Evolutionary conservation across 306 rosid species (phyloP).

Genomic region (Benincasa hispida): DNA sequence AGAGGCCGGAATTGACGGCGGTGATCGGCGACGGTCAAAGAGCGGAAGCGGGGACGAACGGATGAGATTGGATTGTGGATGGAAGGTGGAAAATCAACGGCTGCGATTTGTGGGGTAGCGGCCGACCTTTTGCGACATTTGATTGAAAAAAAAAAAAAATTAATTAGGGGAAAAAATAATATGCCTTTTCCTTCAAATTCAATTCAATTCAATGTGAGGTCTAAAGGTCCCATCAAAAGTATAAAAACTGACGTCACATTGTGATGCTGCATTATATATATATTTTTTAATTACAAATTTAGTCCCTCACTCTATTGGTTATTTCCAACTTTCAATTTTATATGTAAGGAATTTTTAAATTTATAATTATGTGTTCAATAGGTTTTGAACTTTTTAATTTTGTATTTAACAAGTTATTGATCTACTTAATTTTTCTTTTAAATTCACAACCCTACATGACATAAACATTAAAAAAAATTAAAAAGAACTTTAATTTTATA

Average conservation of each 20-base stretch:
- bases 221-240: neutral
- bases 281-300: too few relatives aligned
- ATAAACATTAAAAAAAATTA: too few relatives aligned
- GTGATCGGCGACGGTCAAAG: neutral
- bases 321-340: too few relatives aligned
- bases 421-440: too few relatives aligned
- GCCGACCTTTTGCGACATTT: neutral
- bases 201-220: neutral
- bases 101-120: neutral
- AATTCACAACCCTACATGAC: too few relatives aligned
- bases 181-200: neutral
- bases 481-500: too few relatives aligned
- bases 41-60: neutral
- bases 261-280: too few relatives aligned
- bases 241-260: neutral
- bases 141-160: neutral
- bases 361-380: too few relatives aligned
- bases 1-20: neutral
- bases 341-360: too few relatives aligned
- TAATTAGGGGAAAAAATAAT: neutral
- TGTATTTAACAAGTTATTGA: too few relatives aligned
- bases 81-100: neutral
- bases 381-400: too few relatives aligned
- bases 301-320: too few relatives aligned
- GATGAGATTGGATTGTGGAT: neutral